phyloP scores from a whole-genome alignment of 306 rosid species.

The Heteromeles arbutifolia region DNA sequence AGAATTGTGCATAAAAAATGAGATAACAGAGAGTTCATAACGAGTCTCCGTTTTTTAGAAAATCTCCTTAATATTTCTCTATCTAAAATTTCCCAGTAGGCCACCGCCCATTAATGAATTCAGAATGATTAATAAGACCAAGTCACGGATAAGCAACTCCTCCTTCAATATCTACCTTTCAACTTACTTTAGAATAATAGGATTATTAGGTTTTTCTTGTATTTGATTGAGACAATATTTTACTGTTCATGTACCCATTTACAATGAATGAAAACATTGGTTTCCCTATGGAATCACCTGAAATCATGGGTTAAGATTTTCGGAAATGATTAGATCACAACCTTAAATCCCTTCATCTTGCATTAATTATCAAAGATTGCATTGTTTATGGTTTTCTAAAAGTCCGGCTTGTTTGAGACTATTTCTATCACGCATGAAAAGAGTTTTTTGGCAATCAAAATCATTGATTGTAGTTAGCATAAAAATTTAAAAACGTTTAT shows the following conservation, averaged over 20 bases:
- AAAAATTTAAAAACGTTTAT: too few species aligned
- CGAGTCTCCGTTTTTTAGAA: accelerated
- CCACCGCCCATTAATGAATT: too few species aligned
- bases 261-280: neutral
- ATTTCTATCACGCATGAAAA: too few species aligned
- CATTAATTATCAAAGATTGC: too few species aligned
- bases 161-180: neutral
- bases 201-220: neutral
- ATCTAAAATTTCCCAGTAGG: too few species aligned
- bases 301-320: neutral
- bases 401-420: too few species aligned
- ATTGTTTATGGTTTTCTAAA: too few species aligned
- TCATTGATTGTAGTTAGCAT: too few species aligned
- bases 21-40: too few species aligned
- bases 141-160: neutral
- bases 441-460: too few species aligned
- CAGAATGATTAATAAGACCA: neutral
- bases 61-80: accelerated
- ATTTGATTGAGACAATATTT: neutral
- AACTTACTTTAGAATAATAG: neutral
- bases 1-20: too few species aligned
- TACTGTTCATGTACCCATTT: neutral
- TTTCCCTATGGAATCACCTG: neutral
- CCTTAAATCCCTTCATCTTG: too few species aligned
- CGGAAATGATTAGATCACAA: neutral